Evolutionary conservation across 2,329 filamentous ascomycete genomes (phyloP).

Genomic region (Botrytis squamosa): DNA sequence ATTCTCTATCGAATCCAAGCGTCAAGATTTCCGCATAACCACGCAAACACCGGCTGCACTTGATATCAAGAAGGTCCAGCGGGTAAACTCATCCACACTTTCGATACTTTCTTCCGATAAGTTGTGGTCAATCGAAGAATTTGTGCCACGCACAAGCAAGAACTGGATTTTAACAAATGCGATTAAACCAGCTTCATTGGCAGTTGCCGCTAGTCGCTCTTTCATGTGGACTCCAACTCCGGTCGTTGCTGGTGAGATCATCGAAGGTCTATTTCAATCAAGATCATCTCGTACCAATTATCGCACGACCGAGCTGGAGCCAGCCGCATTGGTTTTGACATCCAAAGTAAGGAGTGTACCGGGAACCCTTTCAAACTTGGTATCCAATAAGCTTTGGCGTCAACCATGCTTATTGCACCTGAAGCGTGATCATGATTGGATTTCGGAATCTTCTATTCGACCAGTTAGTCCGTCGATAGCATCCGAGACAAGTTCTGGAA

Average conservation of each 20-base stretch:
- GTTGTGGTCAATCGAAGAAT: constrained; percentile 27
- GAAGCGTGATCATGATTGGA: constrained; percentile 34
- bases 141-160: background rate
- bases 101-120: constrained; percentile 27
- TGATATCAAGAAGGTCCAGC: constrained; percentile 25
- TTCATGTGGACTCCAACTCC: constrained; percentile 27
- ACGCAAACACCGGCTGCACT: constrained; percentile 28
- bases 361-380: constrained; percentile 24
- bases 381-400: constrained; percentile 35
- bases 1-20: constrained; percentile 25
- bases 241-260: background rate
- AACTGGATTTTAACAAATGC: constrained; percentile 26
- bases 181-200: background rate
- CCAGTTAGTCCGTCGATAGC: constrained; percentile 36
- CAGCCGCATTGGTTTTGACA: constrained; percentile 34
- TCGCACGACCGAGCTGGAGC: constrained; percentile 28
- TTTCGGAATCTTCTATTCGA: constrained; percentile 39
- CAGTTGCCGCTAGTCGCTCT: background rate
- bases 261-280: constrained; percentile 29
- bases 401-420: constrained; percentile 20
- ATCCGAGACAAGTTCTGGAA: constrained; percentile 35
- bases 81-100: constrained; percentile 18
- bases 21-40: constrained; percentile 28
- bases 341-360: constrained; percentile 27
- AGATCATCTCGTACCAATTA: constrained; percentile 23